These are phyloP conservation scores for Suhomyces atakaporum DNA, from an alignment of 1,139 yeast genomes.

Conservation along the genomic window DNA sequence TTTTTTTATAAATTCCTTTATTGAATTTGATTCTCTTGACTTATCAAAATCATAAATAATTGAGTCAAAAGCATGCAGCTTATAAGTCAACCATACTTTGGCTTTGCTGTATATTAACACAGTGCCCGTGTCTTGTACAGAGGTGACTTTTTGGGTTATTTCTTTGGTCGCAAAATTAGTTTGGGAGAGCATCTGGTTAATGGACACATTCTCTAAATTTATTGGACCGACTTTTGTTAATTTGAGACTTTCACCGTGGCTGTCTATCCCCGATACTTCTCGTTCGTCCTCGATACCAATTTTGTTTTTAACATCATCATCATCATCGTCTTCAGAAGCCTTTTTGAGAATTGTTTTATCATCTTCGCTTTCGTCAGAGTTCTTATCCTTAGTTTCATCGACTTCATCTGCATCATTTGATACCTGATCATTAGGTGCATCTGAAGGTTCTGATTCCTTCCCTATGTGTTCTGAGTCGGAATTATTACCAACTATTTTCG, in stretches of 20 bases:
- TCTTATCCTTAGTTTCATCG: constrained; percentile 1
- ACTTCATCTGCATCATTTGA: background rate
- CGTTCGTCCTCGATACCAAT: too few relatives aligned
- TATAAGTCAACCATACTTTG: constrained; percentile 19
- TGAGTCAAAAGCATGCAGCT: constrained; percentile 12
- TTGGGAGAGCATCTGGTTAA: constrained; percentile 11
- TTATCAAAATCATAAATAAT: constrained; percentile 8
- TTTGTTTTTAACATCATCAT: background rate
- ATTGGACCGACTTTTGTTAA: constrained; percentile 8
- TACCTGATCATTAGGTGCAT: too few relatives aligned
- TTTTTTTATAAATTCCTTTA: constrained; percentile 4
- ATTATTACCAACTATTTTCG: too few relatives aligned
- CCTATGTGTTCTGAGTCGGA: background rate
- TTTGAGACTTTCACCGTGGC: background rate
- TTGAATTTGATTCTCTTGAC: background rate
- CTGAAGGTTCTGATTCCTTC: too few relatives aligned
- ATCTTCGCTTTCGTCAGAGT: background rate
- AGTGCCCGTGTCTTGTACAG: constrained; percentile 9
- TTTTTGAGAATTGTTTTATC: too few relatives aligned
- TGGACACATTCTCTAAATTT: constrained; percentile 7
- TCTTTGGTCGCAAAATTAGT: constrained; percentile 2
- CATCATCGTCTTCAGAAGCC: background rate
- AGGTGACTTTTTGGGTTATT: background rate
- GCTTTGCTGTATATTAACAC: constrained; percentile 15
- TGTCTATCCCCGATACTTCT: too few relatives aligned